Evolutionary conservation across 352 stramenopile genomes (phyloP).

Genomic region (Plasmopara viticola): DNA sequence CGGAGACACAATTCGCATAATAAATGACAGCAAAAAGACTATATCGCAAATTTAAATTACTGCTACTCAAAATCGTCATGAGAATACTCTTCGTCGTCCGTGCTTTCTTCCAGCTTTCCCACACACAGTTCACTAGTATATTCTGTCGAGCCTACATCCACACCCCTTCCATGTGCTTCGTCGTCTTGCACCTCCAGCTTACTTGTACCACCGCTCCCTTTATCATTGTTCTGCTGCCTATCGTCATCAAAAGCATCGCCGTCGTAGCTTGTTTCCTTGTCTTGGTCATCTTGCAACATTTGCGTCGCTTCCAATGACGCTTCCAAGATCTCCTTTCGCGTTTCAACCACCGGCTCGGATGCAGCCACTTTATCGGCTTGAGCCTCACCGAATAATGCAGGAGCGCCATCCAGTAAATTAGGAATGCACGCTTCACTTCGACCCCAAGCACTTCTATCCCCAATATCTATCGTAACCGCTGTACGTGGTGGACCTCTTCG

Average conservation of each 20-base stretch:
- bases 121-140: not conserved
- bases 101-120: constrained; percentile 13
- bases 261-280: constrained; percentile 13
- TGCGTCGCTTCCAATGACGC: constrained; percentile 1
- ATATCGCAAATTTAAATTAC: constrained; percentile 15
- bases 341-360: not conserved
- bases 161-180: constrained; percentile 9
- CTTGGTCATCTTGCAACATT: constrained; percentile 2
- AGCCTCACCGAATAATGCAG: not conserved
- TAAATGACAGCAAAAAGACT: not conserved
- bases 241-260: constrained; percentile 41
- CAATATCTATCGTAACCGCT: not conserved
- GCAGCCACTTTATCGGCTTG: not conserved
- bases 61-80: constrained; percentile 40
- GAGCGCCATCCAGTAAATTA: not conserved
- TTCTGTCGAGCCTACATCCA: not conserved
- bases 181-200: constrained; percentile 15
- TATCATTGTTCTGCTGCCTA: constrained; percentile 4
- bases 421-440: not conserved
- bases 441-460: not conserved
- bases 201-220: not conserved
- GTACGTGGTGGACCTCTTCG: not conserved
- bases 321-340: not conserved
- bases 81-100: constrained; percentile 27
- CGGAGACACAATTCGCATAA: too few relatives aligned